Conservation (phyloP, 139 green algal genomes). For the Chlamydomonas sp. region DNA sequence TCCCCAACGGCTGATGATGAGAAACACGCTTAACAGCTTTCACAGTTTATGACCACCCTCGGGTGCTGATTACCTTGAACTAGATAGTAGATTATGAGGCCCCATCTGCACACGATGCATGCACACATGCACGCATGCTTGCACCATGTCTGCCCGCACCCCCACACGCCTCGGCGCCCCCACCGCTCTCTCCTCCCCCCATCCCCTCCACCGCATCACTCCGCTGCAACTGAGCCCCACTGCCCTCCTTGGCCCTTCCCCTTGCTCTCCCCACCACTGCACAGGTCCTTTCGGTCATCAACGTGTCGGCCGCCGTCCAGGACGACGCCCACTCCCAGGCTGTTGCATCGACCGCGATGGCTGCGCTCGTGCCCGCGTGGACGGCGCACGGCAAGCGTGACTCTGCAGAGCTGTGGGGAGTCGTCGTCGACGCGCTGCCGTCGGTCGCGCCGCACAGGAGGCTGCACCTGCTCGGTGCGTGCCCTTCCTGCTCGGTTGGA, state of each 20-base stretch:
- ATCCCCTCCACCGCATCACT: neutral
- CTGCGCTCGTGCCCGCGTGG: constrained; percentile 48
- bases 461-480: constrained; percentile 39
- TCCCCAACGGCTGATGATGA: constrained; percentile 37
- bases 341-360: constrained; percentile 30
- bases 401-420: constrained; percentile 24
- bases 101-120: too few species aligned
- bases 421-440: constrained; percentile 34
- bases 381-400: constrained; percentile 26
- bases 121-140: too few species aligned
- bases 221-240: neutral
- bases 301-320: constrained; percentile 31
- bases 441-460: constrained; percentile 32
- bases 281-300: constrained; percentile 50
- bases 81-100: too few species aligned
- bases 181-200: too few species aligned
- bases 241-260: too few species aligned
- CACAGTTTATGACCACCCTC: constrained; percentile 63
- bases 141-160: too few species aligned
- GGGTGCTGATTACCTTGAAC: too few species aligned
- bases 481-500: too few species aligned
- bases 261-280: neutral
- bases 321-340: constrained; percentile 48
- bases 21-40: constrained; percentile 35
- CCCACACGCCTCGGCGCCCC: too few species aligned